Evolutionary conservation across 2,329 filamentous ascomycete species (phyloP), one percentile per base, ranked within the genome.

Genomic region (Daldinia sp.): DNA sequence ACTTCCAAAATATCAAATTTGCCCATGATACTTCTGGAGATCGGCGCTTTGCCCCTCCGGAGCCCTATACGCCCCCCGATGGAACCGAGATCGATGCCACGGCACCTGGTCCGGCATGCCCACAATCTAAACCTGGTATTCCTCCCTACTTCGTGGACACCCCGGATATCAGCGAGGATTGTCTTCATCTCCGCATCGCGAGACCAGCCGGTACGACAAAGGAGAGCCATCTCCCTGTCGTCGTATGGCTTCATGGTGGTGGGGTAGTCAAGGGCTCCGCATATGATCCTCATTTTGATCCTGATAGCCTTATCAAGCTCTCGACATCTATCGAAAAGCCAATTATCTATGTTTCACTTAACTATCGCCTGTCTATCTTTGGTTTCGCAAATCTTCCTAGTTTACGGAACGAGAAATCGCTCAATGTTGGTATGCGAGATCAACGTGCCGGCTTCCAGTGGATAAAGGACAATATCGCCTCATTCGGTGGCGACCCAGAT

Each of bases 21-120:
- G 42, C 18, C 18, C 42, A 23, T 12, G 42, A 46, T 46, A 26
- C 42, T 26, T 46, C 42, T 23, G 18, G 42, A 4, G 10, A 10
- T 2, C 18, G 42, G 6, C 42, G 42, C 3, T 46, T 46, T 26
- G 42, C 42, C 18, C 75, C 76, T 13, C 77, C 77, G 4, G 62
- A 74, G 1, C 68, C 67, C 4, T 78, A 74, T 55, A 63, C 30
- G 1, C 75, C 74, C 1, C 59, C 71, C 0, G 30, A 60, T 15
- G 75, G 73, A 1, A 73, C 63, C 37, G 58, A 71, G 20, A 60
- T 78, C 41, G 71, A 73, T 26, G 75, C 74, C 13, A 73, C 70
- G 1, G 26, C 44, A 1, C 72, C 71, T 0, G 76, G 75, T 0
- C 70, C 74, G 33, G 75, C 75, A n/a, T 78, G 76, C 30, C 74